Evolutionary conservation across 257 asterid species (phyloP), one percentile per base, ranked within the genome.

Genomic region (Haberlea rhodopensis): DNA sequence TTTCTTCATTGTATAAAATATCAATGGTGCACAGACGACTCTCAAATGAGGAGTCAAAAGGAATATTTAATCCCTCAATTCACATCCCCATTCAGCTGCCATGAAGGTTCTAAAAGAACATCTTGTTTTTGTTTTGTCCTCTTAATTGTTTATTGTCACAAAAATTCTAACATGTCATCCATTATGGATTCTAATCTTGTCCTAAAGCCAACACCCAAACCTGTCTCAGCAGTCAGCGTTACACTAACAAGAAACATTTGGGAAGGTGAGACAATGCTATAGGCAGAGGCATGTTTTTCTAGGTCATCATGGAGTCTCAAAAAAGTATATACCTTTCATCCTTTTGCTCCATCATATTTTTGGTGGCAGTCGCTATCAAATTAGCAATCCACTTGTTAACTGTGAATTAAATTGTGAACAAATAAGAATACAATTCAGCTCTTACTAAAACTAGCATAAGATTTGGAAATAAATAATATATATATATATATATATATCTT

Each of bases 361-460:
- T 77, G 23, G 99, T 92, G 51, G 97, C 99, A 66, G 73, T 78
- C 63, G 97, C 96, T 56, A 92, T 92, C 78, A 85, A 69, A 76
- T 89, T 76, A 2, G 99, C 99, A n/a, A 92, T 92, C 97, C 99
- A 92, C 78, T 92, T 92, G 82, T 92, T 92, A 56, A 92, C 99
- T 92, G 73, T 22, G 11, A 63, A 57, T 21, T 58, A 21, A 56
- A 16, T 65, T 11, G 48, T 60, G 55, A 51, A 37, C 28, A 58
- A 55, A 46, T 53, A 66, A 21, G 25, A 56, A 46, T 10, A 1
- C 11, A 31, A 19, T 32, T 48, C 19, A 59, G 24, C 28, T 11
- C 51, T 32, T 18, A 32, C 28, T 10, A 9, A 59, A 58, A 37
- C 34, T 61, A 16, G 49, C 43, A 58, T 54, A 45, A 15, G 20